Conservation (phyloP, 768 basidiomycete genomes). For the Phanerodontia chrysosporium region DNA sequence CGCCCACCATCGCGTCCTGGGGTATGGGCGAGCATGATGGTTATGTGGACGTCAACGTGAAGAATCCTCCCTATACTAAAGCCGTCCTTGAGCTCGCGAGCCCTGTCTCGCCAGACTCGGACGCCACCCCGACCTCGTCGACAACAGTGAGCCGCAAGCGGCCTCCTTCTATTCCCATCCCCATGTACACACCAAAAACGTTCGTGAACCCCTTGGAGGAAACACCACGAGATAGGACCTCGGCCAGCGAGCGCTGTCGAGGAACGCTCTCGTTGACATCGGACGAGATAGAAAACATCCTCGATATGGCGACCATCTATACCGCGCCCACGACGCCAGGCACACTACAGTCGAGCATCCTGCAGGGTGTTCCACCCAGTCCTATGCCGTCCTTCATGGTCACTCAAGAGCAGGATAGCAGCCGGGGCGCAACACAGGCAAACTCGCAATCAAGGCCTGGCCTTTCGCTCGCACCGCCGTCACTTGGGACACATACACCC, state of each 20-base stretch:
- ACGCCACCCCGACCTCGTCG: neutral
- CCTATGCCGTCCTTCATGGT: neutral
- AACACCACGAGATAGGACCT: neutral
- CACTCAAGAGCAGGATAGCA: neutral
- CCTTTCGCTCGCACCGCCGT: neutral
- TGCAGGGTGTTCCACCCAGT: neutral
- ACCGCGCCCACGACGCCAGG: constrained; percentile 2
- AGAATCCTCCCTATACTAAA: neutral
- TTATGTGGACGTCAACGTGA: neutral
- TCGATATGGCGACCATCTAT: constrained; percentile 47
- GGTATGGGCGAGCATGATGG: neutral
- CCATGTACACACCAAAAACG: neutral
- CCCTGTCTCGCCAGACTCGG: neutral
- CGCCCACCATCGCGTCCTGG: neutral
- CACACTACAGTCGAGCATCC: neutral
- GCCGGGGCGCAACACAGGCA: neutral
- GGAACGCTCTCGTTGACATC: constrained; percentile 28
- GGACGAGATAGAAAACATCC: constrained; percentile 48
- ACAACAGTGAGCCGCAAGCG: neutral
- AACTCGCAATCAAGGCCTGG: neutral
- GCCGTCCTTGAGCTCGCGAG: neutral
- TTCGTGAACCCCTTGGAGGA: neutral
- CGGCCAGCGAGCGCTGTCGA: neutral
- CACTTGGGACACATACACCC: neutral
- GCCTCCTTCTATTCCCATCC: constrained; percentile 8